A percentile compares a stretch with the other conserved stretches of the same genome.
phyloP scores from a whole-genome alignment of 1,284 basidiomycete species.

The Malassezia globosa region DNA sequence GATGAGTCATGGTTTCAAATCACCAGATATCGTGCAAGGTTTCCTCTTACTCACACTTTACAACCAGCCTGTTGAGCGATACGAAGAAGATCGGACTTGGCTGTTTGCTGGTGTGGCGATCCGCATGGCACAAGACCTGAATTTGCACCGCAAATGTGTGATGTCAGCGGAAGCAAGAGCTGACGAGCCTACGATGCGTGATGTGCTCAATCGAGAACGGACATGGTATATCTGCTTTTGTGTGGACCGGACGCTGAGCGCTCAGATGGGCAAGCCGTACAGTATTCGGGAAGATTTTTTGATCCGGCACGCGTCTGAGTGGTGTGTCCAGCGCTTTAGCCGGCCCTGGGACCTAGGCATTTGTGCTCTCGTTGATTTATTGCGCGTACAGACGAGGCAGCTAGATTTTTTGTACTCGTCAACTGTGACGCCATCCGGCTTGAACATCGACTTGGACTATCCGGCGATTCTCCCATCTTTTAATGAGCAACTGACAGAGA shows the following conservation, averaged over 20 bases:
- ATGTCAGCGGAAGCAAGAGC: conserved; percentile 50
- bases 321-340: conserved; percentile 50
- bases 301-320: conserved; percentile 62
- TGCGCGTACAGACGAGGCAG: conserved; percentile 57
- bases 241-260: conserved; percentile 67
- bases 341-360: conserved; percentile 43
- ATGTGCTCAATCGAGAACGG: conserved; percentile 83
- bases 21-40: conserved; percentile 59
- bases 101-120: conserved; percentile 50
- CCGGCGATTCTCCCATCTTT: conserved; percentile 68
- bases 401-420: conserved; percentile 81
- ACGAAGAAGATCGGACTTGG: conserved; percentile 96
- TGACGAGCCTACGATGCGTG: conserved; percentile 57
- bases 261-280: conserved; percentile 83
- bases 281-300: conserved; percentile 78
- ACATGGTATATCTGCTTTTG: conserved; percentile 88
- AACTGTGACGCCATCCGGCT: conserved; percentile 66
- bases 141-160: conserved; percentile 75
- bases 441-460: conserved; percentile 80
- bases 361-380: conserved; percentile 27
- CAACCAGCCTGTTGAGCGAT: conserved; percentile 51
- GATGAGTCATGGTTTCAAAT: conserved; percentile 68
- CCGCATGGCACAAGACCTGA: conserved; percentile 89
- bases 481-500: conserved; percentile 64
- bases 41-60: conserved; percentile 48